Evolutionary conservation across 352 stramenopile species (phyloP), one percentile per base, ranked within the genome.

Genomic region (Pythium guiyangense): DNA sequence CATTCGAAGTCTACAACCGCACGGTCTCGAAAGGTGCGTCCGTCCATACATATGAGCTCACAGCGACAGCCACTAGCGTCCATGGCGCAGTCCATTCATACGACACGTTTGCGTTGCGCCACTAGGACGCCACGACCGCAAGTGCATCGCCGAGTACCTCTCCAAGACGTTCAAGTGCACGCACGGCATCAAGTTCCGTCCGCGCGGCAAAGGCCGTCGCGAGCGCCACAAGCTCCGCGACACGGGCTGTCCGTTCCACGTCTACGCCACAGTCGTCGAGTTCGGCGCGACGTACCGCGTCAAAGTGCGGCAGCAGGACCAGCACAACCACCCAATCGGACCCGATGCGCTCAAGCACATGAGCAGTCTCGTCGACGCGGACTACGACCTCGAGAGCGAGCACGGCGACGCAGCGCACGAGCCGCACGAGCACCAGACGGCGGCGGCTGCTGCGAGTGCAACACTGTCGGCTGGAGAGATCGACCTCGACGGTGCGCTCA

Each of bases 151-250:
- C 22, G 82, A 92, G 46, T 92, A 81, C 56, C 52, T 90, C 34
- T 88, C 75, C 62, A 92, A 92, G 67, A 92, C 82, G 10, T 92
- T 87, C 63, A 92, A 92, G 59, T 92, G 82, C 60, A 90, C 82
- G 40, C 82, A 92, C 54, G 82, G 82, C 49, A 92, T 92, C 60
- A 90, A 90, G 67, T 92, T 92, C 54, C 82, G 82, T 14, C 75
- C 79, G 34, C 75, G 82, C 29, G 77, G 82, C 31, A 88, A 71
- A 18, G 82, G 82, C 44, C 88, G 88, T 55, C 73, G 82, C 0
- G 52, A 82, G 59, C 75, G 82, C 1, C 79, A 90, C 60, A 90
- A 88, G 46, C 57, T 80, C 40, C 71, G 82, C 18, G 75, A 92
- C 62, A 84, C 90, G 51, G 77, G 77, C 43, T 92, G 82, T 43